Percentiles rank a stretch among this genome's conserved stretches.
phyloP scores from a whole-genome alignment of 208 protist species.

The Crithidia sp. region DNA sequence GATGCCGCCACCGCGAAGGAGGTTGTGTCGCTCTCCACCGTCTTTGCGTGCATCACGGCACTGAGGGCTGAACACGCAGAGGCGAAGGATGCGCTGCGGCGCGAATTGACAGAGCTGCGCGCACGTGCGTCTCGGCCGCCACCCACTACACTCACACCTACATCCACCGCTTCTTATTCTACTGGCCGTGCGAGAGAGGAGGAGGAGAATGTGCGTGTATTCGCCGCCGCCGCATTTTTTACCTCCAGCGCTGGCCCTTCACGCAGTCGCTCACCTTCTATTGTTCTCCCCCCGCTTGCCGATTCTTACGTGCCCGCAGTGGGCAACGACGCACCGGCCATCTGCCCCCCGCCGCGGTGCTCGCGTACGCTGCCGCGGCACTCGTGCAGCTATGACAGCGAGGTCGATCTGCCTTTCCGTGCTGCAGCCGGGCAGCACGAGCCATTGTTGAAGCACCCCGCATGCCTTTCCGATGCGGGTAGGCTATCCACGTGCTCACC shows the following conservation, averaged over 20 bases:
- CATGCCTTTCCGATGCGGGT: no score
- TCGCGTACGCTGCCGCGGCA: slow-evolving; percentile 32
- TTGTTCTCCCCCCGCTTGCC: slow-evolving; percentile 2
- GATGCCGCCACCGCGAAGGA: not conserved
- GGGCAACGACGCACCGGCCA: no score
- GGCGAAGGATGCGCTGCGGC: not conserved
- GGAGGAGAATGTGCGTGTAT: no score
- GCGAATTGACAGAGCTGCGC: slow-evolving; percentile 8
- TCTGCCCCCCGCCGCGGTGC: slow-evolving; percentile 25
- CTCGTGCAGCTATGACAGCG: slow-evolving; percentile 32
- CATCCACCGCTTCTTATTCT: not conserved
- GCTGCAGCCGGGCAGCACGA: not conserved
- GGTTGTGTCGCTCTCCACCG: slow-evolving; percentile 12
- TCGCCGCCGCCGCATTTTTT: no score
- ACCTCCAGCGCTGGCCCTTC: not conserved
- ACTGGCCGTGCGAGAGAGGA: no score
- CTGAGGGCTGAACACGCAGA: not conserved
- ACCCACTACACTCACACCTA: not conserved
- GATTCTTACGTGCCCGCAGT: no score
- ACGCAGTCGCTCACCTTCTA: slow-evolving; percentile 23
- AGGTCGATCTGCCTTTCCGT: not conserved
- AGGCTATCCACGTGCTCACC: no score
- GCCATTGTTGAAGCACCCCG: no score
- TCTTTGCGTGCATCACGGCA: not conserved
- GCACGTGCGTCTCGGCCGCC: not conserved